Evolutionary conservation across 2,329 filamentous ascomycete species (phyloP).

Genomic region (Fusarium solani-melongenae): DNA sequence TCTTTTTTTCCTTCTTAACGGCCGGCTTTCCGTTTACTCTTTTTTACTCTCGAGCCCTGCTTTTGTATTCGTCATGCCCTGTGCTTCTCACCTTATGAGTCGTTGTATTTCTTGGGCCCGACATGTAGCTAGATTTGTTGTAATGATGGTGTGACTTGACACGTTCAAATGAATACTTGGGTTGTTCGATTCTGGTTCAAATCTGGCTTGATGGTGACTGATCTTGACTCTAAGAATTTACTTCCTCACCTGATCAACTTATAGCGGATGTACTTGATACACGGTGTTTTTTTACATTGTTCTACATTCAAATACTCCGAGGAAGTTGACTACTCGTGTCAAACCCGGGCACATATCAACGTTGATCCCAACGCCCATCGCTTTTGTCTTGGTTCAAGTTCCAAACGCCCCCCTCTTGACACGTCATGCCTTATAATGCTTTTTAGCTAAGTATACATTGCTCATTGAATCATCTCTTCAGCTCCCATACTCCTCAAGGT

Average conservation of each 20-base stretch:
- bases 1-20: conserved; percentile 7
- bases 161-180: neutral
- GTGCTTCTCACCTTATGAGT: conserved; percentile 5
- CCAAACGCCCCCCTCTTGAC: neutral
- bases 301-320: neutral
- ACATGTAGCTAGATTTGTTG: conserved; percentile 26
- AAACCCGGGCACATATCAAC: neutral
- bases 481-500: neutral
- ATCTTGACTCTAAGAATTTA: neutral
- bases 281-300: neutral
- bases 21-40: conserved; percentile 16
- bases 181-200: neutral
- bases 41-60: neutral
- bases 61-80: conserved; percentile 21
- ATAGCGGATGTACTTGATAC: neutral
- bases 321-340: neutral
- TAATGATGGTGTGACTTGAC: conserved; percentile 33
- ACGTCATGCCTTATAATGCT: neutral
- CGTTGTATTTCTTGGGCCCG: conserved; percentile 18
- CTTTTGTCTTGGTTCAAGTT: neutral
- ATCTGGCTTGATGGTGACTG: neutral
- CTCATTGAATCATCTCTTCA: neutral
- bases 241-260: neutral
- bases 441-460: neutral
- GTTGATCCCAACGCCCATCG: neutral